A percentile compares a stretch with the other conserved stretches of the same genome.
These are phyloP conservation scores for Tolypocladium ovalisporum DNA, from an alignment of 2,329 filamentous ascomycete genomes.

Conservation along the genomic window DNA sequence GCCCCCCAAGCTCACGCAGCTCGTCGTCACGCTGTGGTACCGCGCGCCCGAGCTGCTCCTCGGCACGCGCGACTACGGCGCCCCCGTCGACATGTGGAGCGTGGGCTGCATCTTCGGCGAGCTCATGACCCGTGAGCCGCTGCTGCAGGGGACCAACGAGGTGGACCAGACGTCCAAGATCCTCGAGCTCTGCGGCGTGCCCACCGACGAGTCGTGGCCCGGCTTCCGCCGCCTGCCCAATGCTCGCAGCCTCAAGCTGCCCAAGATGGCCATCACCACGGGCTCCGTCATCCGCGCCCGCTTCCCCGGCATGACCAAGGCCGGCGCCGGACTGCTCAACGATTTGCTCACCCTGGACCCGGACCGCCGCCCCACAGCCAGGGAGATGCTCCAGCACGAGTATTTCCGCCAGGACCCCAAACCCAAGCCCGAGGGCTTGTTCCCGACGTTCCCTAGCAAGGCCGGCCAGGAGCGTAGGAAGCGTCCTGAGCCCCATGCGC, in stretches of 20 bases:
- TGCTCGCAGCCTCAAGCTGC: slow-evolving; percentile 66
- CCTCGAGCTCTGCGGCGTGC: slow-evolving; percentile 81
- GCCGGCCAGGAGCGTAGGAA: slow-evolving; percentile 80
- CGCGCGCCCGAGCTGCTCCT: slow-evolving; percentile 83
- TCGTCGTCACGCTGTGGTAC: slow-evolving; percentile 97
- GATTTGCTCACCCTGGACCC: slow-evolving; percentile 68
- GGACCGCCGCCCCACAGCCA: slow-evolving; percentile 55
- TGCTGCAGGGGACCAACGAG: slow-evolving; percentile 85
- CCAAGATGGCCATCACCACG: slow-evolving; percentile 29
- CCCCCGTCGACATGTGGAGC: slow-evolving; percentile 87
- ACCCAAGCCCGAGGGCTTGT: slow-evolving; percentile 83
- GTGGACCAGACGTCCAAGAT: slow-evolving; percentile 82
- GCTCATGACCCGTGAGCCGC: slow-evolving; percentile 68
- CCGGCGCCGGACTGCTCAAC: slow-evolving; percentile 60
- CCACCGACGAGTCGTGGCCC: slow-evolving; percentile 75
- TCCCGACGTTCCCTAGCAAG: slow-evolving; percentile 93
- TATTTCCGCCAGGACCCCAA: slow-evolving; percentile 88
- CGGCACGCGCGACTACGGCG: slow-evolving; percentile 63
- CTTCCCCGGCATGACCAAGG: slow-evolving; percentile 71
- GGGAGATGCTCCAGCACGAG: slow-evolving; percentile 62
- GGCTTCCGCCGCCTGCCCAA: slow-evolving; percentile 80
- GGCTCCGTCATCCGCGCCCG: slow-evolving; percentile 56
- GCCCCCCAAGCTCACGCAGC: slow-evolving; percentile 67
- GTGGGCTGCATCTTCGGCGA: slow-evolving; percentile 94
- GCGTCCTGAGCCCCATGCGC: slow-evolving; percentile 67